A percentile compares a stretch with the other conserved stretches of the same genome.
These are phyloP conservation scores for Gracilaria domingensis DNA, from an alignment of 23 red algal genomes.

Conservation along the genomic window DNA sequence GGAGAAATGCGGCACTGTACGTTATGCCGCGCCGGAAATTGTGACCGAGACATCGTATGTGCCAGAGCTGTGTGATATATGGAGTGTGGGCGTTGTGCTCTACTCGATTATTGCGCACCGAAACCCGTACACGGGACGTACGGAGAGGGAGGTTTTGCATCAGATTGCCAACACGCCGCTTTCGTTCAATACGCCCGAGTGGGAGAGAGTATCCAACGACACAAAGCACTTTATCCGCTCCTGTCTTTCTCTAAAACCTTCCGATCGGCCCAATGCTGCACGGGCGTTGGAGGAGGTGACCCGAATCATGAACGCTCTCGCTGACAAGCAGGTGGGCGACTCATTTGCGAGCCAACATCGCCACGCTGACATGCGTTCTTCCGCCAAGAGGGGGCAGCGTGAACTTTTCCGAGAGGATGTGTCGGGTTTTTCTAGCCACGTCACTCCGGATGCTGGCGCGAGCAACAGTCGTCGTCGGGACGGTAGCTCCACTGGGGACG, in stretches of 20 bases:
- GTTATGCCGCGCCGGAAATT: slow-evolving; percentile 93
- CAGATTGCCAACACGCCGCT: slow-evolving; percentile 30
- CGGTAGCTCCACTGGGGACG: slow-evolving; percentile 1
- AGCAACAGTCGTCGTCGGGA: not conserved
- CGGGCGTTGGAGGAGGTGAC: slow-evolving; percentile 12
- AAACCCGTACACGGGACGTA: slow-evolving; percentile 77
- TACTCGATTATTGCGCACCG: slow-evolving; percentile 85
- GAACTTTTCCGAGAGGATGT: slow-evolving; percentile 12
- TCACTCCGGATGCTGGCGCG: slow-evolving; percentile 13
- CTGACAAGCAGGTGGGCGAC: not conserved
- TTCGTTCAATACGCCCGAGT: slow-evolving; percentile 49
- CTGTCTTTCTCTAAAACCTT: slow-evolving; percentile 10
- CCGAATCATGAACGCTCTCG: not conserved
- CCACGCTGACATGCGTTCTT: not conserved
- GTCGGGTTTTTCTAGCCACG: slow-evolving; percentile 45
- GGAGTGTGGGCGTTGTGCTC: slow-evolving; percentile 92
- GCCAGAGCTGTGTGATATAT: slow-evolving; percentile 87
- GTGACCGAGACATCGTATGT: slow-evolving; percentile 69
- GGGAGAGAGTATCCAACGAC: slow-evolving; percentile 46
- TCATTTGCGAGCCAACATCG: not conserved
- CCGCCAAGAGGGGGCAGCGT: not conserved
- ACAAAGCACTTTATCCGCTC: slow-evolving; percentile 36
- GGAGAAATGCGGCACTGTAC: slow-evolving; percentile 84
- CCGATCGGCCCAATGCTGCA: slow-evolving; percentile 42
- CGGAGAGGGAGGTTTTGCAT: slow-evolving; percentile 58